These are phyloP conservation scores for Marchantia paleacea DNA, from an alignment of 225 moss, liverwort and hornwort species.

Conservation along the genomic window DNA sequence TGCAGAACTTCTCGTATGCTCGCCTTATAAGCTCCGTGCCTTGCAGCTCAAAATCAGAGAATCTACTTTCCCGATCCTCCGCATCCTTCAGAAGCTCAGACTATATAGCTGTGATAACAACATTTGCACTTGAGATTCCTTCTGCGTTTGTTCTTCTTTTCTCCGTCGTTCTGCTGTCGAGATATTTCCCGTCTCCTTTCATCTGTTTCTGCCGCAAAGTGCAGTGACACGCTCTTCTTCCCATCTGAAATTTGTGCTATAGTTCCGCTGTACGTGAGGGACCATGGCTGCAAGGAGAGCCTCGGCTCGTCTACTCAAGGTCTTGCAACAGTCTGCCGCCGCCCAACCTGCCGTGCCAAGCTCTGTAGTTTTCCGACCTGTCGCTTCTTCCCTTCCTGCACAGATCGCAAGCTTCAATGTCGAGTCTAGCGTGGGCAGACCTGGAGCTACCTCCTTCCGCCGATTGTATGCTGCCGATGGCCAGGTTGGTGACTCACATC, in stretches of 20 bases:
- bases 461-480: constrained; percentile 28
- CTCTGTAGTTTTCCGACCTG: not conserved
- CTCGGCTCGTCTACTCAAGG: constrained; percentile 18
- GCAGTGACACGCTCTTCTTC: too few species aligned
- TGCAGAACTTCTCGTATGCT: not conserved
- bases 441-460: constrained; percentile 15
- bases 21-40: not conserved
- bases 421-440: constrained; percentile 6
- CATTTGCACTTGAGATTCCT: not conserved
- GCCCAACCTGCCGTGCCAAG: not conserved
- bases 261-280: not conserved
- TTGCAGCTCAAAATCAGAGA: not conserved
- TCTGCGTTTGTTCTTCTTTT: not conserved
- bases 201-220: too few species aligned
- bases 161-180: too few species aligned
- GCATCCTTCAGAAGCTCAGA: too few species aligned
- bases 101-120: not conserved
- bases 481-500: not conserved
- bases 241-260: too few species aligned
- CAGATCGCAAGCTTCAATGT: not conserved
- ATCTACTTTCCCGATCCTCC: not conserved
- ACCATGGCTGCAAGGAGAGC: constrained; percentile 37
- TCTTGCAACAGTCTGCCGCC: constrained; percentile 10
- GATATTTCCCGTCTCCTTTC: too few species aligned
- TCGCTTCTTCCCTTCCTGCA: not conserved